Percentiles rank a stretch among this genome's conserved stretches.
phyloP scores from a whole-genome alignment of 495 filamentous ascomycete species.

The Collariella sp. region DNA sequence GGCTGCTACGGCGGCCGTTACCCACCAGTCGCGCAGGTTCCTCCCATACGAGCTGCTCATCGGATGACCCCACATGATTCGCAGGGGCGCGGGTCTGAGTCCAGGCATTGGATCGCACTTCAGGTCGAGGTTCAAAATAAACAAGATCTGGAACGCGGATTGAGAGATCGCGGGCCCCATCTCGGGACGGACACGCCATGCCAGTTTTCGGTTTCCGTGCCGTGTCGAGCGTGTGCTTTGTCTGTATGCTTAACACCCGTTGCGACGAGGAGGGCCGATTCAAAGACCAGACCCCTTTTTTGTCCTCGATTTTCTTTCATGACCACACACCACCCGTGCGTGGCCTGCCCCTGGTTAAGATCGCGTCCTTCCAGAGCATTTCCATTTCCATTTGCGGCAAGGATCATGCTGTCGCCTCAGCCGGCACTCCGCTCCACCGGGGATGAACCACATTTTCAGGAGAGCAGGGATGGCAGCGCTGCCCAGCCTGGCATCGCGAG shows the following conservation, averaged over 20 bases:
- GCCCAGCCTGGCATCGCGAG: constrained; percentile 4
- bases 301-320: background rate
- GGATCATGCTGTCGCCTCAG: constrained; percentile 9
- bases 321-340: too few relatives aligned
- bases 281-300: background rate
- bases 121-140: constrained; percentile 25
- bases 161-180: background rate
- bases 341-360: background rate
- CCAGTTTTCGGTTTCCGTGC: background rate
- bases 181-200: too few relatives aligned
- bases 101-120: constrained; percentile 11
- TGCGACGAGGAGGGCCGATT: too few relatives aligned
- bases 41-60: constrained; percentile 20
- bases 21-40: constrained; percentile 13
- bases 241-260: too few relatives aligned
- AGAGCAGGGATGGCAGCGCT: background rate
- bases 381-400: background rate
- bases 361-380: background rate
- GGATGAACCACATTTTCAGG: constrained; percentile 12
- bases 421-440: constrained; percentile 2
- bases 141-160: constrained; percentile 26
- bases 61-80: constrained; percentile 18
- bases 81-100: constrained; percentile 16
- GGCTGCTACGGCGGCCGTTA: constrained; percentile 21
- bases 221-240: too few relatives aligned